These are phyloP conservation scores for Phytophthora fragariae DNA, from an alignment of 352 stramenopile species.

Conservation along the genomic window DNA sequence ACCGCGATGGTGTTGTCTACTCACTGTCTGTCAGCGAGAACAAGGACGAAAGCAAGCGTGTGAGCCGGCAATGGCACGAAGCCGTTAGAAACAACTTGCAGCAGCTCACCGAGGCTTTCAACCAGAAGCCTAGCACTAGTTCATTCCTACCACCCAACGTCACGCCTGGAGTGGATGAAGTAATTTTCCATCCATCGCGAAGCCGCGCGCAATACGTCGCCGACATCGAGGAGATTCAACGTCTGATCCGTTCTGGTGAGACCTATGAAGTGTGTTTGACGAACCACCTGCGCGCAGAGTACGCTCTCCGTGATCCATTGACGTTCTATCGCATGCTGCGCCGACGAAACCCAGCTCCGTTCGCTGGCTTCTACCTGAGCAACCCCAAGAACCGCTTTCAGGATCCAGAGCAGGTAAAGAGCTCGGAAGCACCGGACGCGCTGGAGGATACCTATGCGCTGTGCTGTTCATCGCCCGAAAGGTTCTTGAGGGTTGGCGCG, in stretches of 20 bases:
- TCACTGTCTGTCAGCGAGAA: slow-evolving; percentile 62
- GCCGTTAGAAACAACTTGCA: slow-evolving; percentile 26
- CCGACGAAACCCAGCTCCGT: slow-evolving; percentile 94
- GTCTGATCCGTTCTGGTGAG: slow-evolving; percentile 92
- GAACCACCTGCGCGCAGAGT: slow-evolving; percentile 88
- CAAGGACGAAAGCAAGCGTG: slow-evolving; percentile 3
- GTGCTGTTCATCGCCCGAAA: slow-evolving; percentile 96
- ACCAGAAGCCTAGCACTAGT: background rate
- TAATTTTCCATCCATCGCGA: slow-evolving; percentile 71
- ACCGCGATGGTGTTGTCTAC: slow-evolving; percentile 79
- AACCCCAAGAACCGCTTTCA: slow-evolving; percentile 55
- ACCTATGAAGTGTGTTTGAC: slow-evolving; percentile 98
- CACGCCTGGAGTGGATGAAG: slow-evolving; percentile 20
- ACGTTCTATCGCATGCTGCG: slow-evolving; percentile 93
- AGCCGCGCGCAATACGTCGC: slow-evolving; percentile 81
- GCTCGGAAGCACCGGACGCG: background rate
- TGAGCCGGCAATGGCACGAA: slow-evolving; percentile 35
- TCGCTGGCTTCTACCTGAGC: slow-evolving; percentile 92
- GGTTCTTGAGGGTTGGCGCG: slow-evolving; percentile 88
- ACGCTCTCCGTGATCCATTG: slow-evolving; percentile 54
- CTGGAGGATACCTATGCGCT: slow-evolving; percentile 83
- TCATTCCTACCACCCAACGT: background rate
- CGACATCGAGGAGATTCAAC: slow-evolving; percentile 90
- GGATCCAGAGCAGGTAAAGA: background rate
- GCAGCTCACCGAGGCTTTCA: slow-evolving; percentile 25